Evolutionary conservation across 768 basidiomycete species (phyloP).

Genomic region (Serendipita sp.): DNA sequence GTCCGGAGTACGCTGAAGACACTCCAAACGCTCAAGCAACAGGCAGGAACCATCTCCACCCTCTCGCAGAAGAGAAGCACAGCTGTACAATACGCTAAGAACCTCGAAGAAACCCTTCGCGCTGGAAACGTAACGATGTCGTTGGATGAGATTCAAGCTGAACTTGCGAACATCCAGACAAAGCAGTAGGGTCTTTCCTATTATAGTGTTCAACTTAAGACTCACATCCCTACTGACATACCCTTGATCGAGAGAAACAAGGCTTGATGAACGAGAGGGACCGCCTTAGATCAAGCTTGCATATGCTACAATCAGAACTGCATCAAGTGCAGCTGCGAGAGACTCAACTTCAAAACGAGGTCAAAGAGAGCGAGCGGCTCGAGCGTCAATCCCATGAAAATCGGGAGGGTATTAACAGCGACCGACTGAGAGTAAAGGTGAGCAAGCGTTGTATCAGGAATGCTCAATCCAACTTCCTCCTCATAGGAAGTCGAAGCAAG

Average conservation of each 20-base stretch:
- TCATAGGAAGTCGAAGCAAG: constrained; percentile 31
- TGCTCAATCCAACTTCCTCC: neutral
- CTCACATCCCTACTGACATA: constrained; percentile 29
- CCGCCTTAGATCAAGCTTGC: constrained; percentile 34
- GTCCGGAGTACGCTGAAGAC: constrained; percentile 48
- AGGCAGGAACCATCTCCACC: constrained; percentile 33
- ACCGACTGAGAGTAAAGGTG: constrained; percentile 37
- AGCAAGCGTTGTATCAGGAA: neutral
- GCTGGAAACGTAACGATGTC: constrained; percentile 41
- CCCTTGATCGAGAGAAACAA: constrained; percentile 46
- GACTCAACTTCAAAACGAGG: constrained; percentile 8
- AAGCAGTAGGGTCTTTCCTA: constrained; percentile 39
- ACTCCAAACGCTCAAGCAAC: constrained; percentile 40
- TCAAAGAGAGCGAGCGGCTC: constrained; percentile 36
- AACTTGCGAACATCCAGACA: constrained; percentile 45
- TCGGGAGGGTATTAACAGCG: constrained; percentile 37
- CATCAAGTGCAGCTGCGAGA: constrained; percentile 48
- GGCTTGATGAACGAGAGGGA: constrained; percentile 44
- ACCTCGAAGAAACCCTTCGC: constrained; percentile 26
- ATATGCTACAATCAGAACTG: constrained; percentile 42
- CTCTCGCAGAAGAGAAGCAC: neutral
- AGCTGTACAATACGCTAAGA: constrained; percentile 29
- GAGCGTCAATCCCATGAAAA: constrained; percentile 41
- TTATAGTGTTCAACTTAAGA: neutral
- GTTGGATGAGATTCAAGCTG: constrained; percentile 66